phyloP scores from a whole-genome alignment of 345 rosid species.

The Eucalyptus marginata region DNA sequence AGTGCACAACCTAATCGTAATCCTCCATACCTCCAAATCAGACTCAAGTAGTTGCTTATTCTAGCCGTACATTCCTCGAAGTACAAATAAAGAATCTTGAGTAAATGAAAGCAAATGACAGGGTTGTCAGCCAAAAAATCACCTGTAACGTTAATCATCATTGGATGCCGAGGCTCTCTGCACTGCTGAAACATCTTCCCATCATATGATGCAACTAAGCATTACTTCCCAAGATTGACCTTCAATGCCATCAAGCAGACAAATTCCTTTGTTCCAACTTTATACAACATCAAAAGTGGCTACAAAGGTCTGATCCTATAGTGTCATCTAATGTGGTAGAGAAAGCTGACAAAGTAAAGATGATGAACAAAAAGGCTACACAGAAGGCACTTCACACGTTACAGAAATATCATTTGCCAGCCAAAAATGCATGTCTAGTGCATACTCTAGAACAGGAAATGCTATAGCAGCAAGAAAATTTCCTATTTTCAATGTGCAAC shows the following conservation, averaged over 20 bases:
- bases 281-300: neutral
- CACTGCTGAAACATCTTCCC: neutral
- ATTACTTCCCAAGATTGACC: neutral
- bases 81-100: neutral
- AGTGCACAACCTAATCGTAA: neutral
- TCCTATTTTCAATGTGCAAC: neutral
- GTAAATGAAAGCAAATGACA: neutral
- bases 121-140: neutral
- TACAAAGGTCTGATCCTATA: neutral
- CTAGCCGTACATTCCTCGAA: neutral
- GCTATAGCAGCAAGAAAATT: neutral
- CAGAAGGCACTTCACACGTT: neutral
- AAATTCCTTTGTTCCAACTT: neutral
- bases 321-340: neutral
- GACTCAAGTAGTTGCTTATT: neutral
- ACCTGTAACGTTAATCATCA: neutral
- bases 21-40: neutral
- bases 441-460: neutral
- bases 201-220: neutral
- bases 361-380: neutral
- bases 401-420: neutral
- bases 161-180: neutral
- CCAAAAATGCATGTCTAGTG: neutral
- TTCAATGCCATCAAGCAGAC: neutral
- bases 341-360: neutral